Conservation (phyloP, 2,329 filamentous ascomycete genomes). For the Hansfordia pulvinata region DNA sequence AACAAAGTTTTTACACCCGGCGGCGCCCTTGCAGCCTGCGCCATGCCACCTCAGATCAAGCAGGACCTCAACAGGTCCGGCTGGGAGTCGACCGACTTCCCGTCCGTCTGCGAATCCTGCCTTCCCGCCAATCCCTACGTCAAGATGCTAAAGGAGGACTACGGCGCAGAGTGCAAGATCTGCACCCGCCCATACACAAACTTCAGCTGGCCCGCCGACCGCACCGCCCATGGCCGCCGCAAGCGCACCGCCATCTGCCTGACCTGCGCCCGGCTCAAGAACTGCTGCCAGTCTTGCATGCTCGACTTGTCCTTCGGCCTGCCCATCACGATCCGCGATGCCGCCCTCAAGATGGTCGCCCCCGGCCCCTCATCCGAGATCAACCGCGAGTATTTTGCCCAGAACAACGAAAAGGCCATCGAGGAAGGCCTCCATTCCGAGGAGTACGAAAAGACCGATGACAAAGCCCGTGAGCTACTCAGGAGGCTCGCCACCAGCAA, state of each 20-base stretch:
- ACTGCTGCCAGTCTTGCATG: conserved; percentile 99
- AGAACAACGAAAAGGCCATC: conserved; percentile 91
- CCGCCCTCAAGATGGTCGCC: conserved; percentile 93
- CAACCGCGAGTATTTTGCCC: conserved; percentile 94
- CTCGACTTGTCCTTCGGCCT: conserved; percentile 92
- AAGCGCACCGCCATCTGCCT: conserved; percentile 93
- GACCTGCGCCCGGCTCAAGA: conserved; percentile 92
- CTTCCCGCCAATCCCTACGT: conserved; percentile 95
- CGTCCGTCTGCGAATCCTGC: conserved; percentile 82
- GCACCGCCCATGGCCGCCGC: conserved; percentile 72
- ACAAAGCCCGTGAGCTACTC: conserved; percentile 84
- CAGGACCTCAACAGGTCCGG: conserved; percentile 90
- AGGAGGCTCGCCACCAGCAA: conserved; percentile 79
- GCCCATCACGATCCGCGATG: conserved; percentile 88
- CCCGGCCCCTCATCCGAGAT: conserved; percentile 85
- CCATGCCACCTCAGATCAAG: conserved; percentile 86
- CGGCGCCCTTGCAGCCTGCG: too few relatives aligned
- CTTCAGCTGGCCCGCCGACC: conserved; percentile 88
- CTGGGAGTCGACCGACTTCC: conserved; percentile 89
- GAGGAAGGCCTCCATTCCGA: conserved; percentile 82
- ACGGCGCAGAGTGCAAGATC: conserved; percentile 74
- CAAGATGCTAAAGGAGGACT: conserved; percentile 97
- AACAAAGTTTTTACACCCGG: too few relatives aligned
- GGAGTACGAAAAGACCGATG: conserved; percentile 92
- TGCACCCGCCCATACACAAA: conserved; percentile 94